Evolutionary conservation across 306 rosid genomes (phyloP).

Genomic region (Quercus aquifolioides): DNA sequence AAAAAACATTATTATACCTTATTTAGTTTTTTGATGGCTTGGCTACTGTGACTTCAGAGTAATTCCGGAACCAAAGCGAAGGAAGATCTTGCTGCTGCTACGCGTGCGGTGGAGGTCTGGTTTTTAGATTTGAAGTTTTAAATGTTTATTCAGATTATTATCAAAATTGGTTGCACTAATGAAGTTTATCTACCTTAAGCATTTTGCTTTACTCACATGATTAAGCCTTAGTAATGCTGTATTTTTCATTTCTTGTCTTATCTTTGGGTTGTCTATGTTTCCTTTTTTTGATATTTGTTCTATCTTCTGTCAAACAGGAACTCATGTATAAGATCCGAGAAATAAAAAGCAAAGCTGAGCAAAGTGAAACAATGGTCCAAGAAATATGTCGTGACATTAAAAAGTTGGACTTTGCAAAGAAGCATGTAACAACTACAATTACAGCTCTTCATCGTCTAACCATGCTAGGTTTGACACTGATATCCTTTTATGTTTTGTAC

Average conservation of each 20-base stretch:
- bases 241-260: slow-evolving; percentile 5
- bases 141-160: not conserved
- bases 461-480: slow-evolving; percentile 68
- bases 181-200: not conserved
- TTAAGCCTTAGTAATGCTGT: not conserved
- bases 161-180: not conserved
- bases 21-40: slow-evolving; percentile 19
- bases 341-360: slow-evolving; percentile 93
- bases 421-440: slow-evolving; percentile 94
- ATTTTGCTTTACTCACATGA: not conserved
- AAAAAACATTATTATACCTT: not conserved
- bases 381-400: slow-evolving; percentile 98
- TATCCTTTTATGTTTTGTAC: not conserved
- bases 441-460: slow-evolving; percentile 98
- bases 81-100: slow-evolving; percentile 98
- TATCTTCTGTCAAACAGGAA: slow-evolving; percentile 53
- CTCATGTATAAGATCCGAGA: slow-evolving; percentile 95
- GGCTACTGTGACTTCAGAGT: slow-evolving; percentile 61
- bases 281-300: not conserved
- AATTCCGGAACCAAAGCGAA: slow-evolving; percentile 96
- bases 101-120: slow-evolving; percentile 79
- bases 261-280: not conserved
- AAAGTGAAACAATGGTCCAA: slow-evolving; percentile 98
- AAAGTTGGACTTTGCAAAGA: slow-evolving; percentile 96
- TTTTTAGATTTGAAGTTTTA: not conserved